Evolutionary conservation across 768 basidiomycete genomes (phyloP).

Genomic region (Pleurotus sapidus): DNA sequence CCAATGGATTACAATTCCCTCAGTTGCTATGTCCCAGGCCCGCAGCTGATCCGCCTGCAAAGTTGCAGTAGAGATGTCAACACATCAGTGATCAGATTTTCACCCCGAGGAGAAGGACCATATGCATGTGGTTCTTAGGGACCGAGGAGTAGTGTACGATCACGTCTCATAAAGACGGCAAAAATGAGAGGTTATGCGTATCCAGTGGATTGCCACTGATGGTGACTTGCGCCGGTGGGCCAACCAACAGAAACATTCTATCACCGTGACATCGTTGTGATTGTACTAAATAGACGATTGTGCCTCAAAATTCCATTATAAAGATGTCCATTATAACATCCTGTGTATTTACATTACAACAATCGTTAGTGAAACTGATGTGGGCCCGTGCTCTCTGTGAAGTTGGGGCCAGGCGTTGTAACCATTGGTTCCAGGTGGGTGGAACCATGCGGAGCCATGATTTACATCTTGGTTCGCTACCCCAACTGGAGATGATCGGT

Average conservation of each 20-base stretch:
- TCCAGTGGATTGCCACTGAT: not conserved
- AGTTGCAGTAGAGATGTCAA: no score
- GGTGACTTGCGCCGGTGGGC: not conserved
- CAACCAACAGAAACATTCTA: not conserved
- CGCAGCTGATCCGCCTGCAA: no score
- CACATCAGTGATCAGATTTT: no score
- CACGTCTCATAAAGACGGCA: not conserved
- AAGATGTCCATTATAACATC: not conserved
- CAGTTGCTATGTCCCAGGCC: no score
- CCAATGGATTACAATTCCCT: no score
- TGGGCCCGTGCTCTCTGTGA: not conserved
- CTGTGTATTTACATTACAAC: slow-evolving; percentile 1
- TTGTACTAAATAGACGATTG: not conserved
- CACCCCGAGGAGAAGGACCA: no score
- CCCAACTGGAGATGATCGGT: not conserved
- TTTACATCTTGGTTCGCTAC: slow-evolving; percentile 2
- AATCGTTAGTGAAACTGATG: slow-evolving; percentile 5
- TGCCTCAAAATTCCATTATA: slow-evolving; percentile 2
- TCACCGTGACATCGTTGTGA: not conserved
- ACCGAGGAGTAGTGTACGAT: no score
- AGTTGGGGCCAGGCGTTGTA: no score
- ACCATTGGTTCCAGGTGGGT: no score
- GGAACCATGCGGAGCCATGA: not conserved
- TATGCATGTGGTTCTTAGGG: no score
- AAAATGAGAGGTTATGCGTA: not conserved